Evolutionary conservation across 2,329 filamentous ascomycete species (phyloP).

Genomic region (Fusarium tanahbumbuense): DNA sequence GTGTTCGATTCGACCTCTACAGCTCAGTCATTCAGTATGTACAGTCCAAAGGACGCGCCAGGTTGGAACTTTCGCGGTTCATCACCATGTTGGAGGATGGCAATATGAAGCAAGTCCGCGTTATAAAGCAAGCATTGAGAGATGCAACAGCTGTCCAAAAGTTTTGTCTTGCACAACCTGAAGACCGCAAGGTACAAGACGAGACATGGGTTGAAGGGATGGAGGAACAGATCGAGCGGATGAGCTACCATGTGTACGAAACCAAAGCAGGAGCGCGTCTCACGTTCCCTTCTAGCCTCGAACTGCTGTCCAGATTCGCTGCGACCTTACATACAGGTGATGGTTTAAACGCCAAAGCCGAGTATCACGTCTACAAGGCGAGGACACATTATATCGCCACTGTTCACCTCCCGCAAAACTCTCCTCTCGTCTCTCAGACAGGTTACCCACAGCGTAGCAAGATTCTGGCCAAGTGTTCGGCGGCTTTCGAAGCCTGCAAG

Average conservation of each 20-base stretch:
- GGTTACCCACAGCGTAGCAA: constrained; percentile 77
- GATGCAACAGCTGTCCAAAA: constrained; percentile 74
- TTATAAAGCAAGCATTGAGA: constrained; percentile 68
- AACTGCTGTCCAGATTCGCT: constrained; percentile 78
- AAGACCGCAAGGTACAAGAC: constrained; percentile 69
- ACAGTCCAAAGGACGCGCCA: constrained; percentile 88
- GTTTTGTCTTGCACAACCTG: constrained; percentile 81
- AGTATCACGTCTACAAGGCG: constrained; percentile 71
- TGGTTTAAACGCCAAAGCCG: constrained; percentile 52
- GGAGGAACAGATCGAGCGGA: constrained; percentile 36
- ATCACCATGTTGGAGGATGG: constrained; percentile 83
- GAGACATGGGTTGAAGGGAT: constrained; percentile 29
- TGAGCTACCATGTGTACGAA: constrained; percentile 63
- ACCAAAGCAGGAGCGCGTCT: constrained; percentile 78
- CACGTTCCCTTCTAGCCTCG: constrained; percentile 79
- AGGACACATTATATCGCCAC: constrained; percentile 78
- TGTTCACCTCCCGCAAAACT: constrained; percentile 79
- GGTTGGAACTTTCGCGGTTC: constrained; percentile 81
- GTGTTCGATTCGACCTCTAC: constrained; percentile 86
- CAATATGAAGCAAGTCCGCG: constrained; percentile 70
- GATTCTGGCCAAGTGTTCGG: constrained; percentile 84
- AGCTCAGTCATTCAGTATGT: constrained; percentile 93
- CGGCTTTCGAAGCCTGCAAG: constrained; percentile 86
- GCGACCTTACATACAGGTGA: constrained; percentile 64
- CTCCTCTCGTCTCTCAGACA: constrained; percentile 74